Base-by-base conservation (phyloP, 73 alveolate genomes). In the Stentor roeselii region DNA sequence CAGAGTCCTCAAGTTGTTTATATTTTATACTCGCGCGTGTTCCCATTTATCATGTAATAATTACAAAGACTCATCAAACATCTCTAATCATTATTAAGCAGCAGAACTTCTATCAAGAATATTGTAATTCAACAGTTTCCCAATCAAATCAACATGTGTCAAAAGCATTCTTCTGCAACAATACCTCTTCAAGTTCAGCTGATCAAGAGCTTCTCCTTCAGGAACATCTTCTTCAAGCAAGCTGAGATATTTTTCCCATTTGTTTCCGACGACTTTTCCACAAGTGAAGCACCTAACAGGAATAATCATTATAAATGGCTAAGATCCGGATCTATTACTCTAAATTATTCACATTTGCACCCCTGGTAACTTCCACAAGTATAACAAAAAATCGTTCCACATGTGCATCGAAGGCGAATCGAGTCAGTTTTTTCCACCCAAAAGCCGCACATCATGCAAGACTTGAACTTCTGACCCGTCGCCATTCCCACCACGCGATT, bases 261-360 rank as follows among this genome's bases (percentile, higher is more conserved):
- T 88, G 90, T 97, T 96, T 37, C 99, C 99, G 4, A 97, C 95
- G 32, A 97, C 99, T 93, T 97, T 97, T 30, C 99, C 99, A 83
- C 99, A 97, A 30, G 99, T 97, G 89, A 97, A 97, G 88, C 99
- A 97, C 87, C 99, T 88, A 39, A 97, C 95, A 3, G 99, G 99
- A 78, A 97, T 96, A 85, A 97, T 97, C 99, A 97, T 97, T 83
- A 50, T 50, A 50, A 50, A 50, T 50, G 67, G 67, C 67, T 50
- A 11, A 11, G 67, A 50, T 50, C 6, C 21, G 67, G n/a, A n/a
- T n/a, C n/a, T n/a, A n/a, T n/a, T n/a, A n/a, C n/a, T n/a, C n/a
- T n/a, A n/a, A n/a, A n/a, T n/a, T n/a, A n/a, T n/a, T n/a, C n/a
- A n/a, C n/a, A n/a, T n/a, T n/a, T n/a, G n/a, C n/a, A n/a, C n/a